phyloP scores from a whole-genome alignment of 192 early-diverging fungal species.

The Glomus cerebriforme region DNA sequence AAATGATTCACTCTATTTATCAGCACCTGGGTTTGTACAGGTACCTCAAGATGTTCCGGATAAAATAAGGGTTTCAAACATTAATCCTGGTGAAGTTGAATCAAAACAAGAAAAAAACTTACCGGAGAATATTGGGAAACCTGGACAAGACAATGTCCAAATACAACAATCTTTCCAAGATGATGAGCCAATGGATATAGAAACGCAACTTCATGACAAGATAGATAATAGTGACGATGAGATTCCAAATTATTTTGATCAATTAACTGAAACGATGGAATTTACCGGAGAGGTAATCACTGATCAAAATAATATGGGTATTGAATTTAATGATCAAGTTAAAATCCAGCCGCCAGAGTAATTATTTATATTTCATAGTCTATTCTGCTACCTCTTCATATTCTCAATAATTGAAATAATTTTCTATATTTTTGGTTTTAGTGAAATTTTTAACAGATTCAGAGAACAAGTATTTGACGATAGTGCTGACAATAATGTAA shows the following conservation, averaged over 20 bases:
- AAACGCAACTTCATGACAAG: not conserved
- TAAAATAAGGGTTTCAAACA: not conserved
- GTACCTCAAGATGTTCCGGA: not conserved
- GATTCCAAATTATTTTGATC: not conserved
- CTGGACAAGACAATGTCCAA: not conserved
- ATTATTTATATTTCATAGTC: not conserved
- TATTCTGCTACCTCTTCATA: not conserved
- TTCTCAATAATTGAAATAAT: not conserved
- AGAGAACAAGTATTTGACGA: not conserved
- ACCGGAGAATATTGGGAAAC: not conserved
- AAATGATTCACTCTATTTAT: not conserved
- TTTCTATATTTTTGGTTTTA: not conserved
- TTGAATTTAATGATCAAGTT: not conserved
- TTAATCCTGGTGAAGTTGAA: not conserved
- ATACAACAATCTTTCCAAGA: not conserved
- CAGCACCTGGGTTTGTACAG: conserved; percentile 11
- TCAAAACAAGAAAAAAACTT: not conserved
- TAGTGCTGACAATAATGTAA: not conserved
- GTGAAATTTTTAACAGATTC: not conserved
- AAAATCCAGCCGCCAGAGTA: not conserved
- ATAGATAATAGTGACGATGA: not conserved
- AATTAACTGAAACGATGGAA: conserved; percentile 2
- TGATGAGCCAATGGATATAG: too few species aligned
- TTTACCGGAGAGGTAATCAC: not conserved
- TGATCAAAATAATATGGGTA: not conserved